Evolutionary conservation across 164 flowering plant genomes (phyloP).

Genomic region (Santalum album): DNA sequence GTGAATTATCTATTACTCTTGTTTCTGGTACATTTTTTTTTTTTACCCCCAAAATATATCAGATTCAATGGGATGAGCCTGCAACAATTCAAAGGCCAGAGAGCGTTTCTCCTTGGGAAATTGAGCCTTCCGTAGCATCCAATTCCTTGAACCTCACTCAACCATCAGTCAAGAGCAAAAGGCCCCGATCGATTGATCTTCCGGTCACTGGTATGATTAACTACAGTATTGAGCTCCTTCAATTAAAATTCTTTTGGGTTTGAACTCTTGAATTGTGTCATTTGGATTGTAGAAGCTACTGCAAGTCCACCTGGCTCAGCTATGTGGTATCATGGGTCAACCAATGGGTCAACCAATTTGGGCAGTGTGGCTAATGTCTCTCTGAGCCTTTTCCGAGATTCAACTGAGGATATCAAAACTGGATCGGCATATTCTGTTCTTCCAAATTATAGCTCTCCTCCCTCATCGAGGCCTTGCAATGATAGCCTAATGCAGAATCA

Average conservation of each 20-base stretch:
- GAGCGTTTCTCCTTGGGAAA: slow-evolving; percentile 2
- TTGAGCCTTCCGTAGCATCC: slow-evolving; percentile 32
- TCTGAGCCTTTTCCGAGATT: slow-evolving; percentile 21
- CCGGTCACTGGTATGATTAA: slow-evolving; percentile 26
- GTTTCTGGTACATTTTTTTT: not conserved
- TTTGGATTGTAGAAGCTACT: slow-evolving; percentile 21
- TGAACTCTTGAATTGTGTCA: not conserved
- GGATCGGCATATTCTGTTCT: slow-evolving; percentile 8
- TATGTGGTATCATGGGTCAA: slow-evolving; percentile 40
- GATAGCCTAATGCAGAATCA: slow-evolving; percentile 13
- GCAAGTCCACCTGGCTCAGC: slow-evolving; percentile 22
- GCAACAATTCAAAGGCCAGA: not conserved
- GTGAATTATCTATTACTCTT: slow-evolving; percentile 1
- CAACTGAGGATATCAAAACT: slow-evolving; percentile 18
- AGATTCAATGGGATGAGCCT: slow-evolving; percentile 4
- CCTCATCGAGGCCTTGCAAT: slow-evolving; percentile 11
- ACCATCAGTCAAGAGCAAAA: slow-evolving; percentile 31
- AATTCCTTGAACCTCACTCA: slow-evolving; percentile 19
- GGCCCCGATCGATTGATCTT: slow-evolving; percentile 34
- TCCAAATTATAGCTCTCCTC: slow-evolving; percentile 8
- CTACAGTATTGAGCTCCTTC: not conserved
- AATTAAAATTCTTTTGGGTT: not conserved
- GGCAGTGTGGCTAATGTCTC: no score
- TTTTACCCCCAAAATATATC: slow-evolving; percentile 1
- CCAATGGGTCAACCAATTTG: no score